These are phyloP conservation scores for Dendrocalamus sinicus DNA, from an alignment of 176 grass and related monocot genomes.

Conservation along the genomic window DNA sequence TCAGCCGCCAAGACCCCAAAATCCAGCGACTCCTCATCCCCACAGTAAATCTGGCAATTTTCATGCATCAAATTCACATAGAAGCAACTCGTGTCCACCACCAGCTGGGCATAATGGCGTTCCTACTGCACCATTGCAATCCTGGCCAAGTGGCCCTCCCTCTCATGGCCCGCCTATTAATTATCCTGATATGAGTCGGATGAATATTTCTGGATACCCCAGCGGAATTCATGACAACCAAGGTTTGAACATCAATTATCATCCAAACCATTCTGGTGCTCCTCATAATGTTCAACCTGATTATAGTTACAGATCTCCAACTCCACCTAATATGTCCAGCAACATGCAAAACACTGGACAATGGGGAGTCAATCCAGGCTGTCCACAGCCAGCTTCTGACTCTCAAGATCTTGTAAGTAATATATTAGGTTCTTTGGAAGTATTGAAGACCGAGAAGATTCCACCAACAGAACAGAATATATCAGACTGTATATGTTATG, in stretches of 20 bases:
- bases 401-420: constrained; percentile 54
- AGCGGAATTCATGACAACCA: constrained; percentile 50
- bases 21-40: constrained; percentile 43
- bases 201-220: constrained; percentile 67
- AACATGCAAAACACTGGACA: constrained; percentile 54
- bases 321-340: constrained; percentile 47
- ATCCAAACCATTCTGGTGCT: constrained; percentile 52
- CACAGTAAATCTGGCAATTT: constrained; percentile 56
- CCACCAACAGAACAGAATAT: constrained; percentile 84
- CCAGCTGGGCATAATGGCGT: constrained; percentile 50
- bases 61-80: constrained; percentile 61
- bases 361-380: constrained; percentile 45
- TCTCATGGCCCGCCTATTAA: constrained; percentile 51
- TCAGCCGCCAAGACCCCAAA: constrained; percentile 52
- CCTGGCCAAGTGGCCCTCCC: constrained; percentile 53
- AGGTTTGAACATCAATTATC: constrained; percentile 62
- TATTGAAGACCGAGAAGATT: constrained; percentile 81
- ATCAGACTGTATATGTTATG: constrained; percentile 75
- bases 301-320: constrained; percentile 63
- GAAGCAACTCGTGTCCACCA: constrained; percentile 53
- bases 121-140: constrained; percentile 50
- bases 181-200: constrained; percentile 51
- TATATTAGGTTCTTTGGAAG: constrained; percentile 68
- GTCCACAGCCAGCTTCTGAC: constrained; percentile 44
- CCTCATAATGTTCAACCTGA: constrained; percentile 56